These are phyloP conservation scores for Guadua angustifolia DNA, from an alignment of 176 grass and related monocot genomes.

Conservation along the genomic window DNA sequence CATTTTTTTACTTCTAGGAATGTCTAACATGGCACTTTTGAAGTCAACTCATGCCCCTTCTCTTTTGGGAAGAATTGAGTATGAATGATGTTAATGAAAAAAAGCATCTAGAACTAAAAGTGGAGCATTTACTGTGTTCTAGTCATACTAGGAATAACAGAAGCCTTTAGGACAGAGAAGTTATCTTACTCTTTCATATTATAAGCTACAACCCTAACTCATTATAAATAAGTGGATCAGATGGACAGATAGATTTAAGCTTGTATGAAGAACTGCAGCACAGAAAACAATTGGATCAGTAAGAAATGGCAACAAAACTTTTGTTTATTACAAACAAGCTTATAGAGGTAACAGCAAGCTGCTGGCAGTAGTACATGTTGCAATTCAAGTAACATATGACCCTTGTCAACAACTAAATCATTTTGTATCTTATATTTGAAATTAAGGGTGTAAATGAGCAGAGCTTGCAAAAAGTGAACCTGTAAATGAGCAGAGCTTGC, in stretches of 20 bases:
- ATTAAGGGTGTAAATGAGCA: not conserved
- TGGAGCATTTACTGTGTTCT: slow-evolving; percentile 13
- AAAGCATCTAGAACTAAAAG: slow-evolving; percentile 27
- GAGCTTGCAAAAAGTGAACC: no score
- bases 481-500: no score
- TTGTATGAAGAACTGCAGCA: slow-evolving; percentile 88
- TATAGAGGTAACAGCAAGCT: slow-evolving; percentile 16
- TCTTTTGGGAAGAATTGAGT: not conserved
- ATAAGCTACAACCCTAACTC: slow-evolving; percentile 93
- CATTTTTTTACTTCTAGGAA: not conserved
- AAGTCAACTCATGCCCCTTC: slow-evolving; percentile 4
- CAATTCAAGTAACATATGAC: not conserved
- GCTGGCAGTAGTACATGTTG: slow-evolving; percentile 2
- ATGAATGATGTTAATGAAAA: slow-evolving; percentile 6
- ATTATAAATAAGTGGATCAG: slow-evolving; percentile 96
- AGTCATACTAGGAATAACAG: slow-evolving; percentile 20
- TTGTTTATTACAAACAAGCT: slow-evolving; percentile 25
- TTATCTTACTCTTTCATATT: slow-evolving; percentile 93
- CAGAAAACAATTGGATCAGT: slow-evolving; percentile 40
- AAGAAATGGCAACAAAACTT: slow-evolving; percentile 24
- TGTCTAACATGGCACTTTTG: slow-evolving; percentile 24
- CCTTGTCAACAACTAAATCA: not conserved
- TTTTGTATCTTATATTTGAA: slow-evolving; percentile 14
- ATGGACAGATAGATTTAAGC: slow-evolving; percentile 86
- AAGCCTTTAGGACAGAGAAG: slow-evolving; percentile 20